These are phyloP conservation scores for Polyporus tsugae DNA, from an alignment of 1,284 basidiomycete genomes.

Conservation along the genomic window DNA sequence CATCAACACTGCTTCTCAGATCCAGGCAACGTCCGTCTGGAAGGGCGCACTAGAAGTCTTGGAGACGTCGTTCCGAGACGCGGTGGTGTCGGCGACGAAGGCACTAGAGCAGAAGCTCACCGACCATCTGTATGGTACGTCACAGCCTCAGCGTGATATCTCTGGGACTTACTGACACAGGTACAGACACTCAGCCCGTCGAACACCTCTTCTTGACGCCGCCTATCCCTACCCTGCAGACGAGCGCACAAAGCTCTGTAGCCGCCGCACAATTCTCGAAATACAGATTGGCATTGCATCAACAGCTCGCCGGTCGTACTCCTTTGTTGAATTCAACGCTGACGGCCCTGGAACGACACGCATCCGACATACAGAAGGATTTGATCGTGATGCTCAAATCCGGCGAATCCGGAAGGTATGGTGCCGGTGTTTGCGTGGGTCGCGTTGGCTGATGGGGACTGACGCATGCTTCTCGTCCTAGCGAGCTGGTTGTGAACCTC, in stretches of 20 bases:
- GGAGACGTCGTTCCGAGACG: constrained; percentile 53
- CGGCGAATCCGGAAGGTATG: constrained; percentile 38
- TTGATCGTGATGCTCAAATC: constrained; percentile 50
- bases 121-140: constrained; percentile 44
- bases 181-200: constrained; percentile 57
- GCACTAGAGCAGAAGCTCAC: constrained; percentile 41
- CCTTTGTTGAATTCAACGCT: constrained; percentile 66
- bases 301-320: constrained; percentile 68
- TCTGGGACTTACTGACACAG: background rate
- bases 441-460: background rate
- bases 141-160: background rate
- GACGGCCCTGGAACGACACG: constrained; percentile 61
- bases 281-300: constrained; percentile 62
- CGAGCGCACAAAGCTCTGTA: constrained; percentile 45
- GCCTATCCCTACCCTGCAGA: constrained; percentile 54
- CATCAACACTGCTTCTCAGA: constrained; percentile 59
- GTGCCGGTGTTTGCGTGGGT: background rate
- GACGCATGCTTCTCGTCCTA: constrained; percentile 33
- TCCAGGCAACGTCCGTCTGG: constrained; percentile 67
- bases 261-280: constrained; percentile 58
- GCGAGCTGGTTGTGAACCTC: constrained; percentile 50
- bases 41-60: constrained; percentile 52
- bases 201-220: constrained; percentile 63
- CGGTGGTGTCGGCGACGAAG: constrained; percentile 45
- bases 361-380: constrained; percentile 63